These are phyloP conservation scores for Herpetospermum pedunculosum DNA, from an alignment of 306 rosid species.

Conservation along the genomic window DNA sequence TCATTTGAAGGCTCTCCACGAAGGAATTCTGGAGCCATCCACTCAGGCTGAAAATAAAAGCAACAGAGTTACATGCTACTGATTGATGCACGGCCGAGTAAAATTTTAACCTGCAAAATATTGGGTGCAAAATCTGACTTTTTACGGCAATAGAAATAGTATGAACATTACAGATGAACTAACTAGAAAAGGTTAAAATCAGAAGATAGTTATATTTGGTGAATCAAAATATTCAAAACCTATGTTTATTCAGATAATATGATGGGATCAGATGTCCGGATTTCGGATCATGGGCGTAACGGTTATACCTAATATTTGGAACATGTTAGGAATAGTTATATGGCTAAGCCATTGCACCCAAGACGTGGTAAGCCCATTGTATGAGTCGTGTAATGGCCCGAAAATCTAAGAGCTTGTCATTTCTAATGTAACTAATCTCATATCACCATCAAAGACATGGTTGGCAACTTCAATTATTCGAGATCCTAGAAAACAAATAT, in stretches of 20 bases:
- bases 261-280: background rate
- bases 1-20: slow-evolving; percentile 95
- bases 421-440: background rate
- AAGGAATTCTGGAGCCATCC: slow-evolving; percentile 99
- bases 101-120: slow-evolving; percentile 29
- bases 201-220: background rate
- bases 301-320: background rate
- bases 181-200: background rate
- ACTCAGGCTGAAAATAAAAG: slow-evolving; percentile 82
- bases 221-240: slow-evolving; percentile 1
- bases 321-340: background rate
- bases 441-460: background rate
- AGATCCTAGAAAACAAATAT: background rate
- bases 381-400: background rate
- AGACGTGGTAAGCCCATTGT: background rate
- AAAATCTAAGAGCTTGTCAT: background rate
- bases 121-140: slow-evolving; percentile 28
- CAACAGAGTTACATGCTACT: slow-evolving; percentile 31
- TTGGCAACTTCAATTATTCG: background rate
- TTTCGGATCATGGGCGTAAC: background rate
- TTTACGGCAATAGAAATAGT: slow-evolving; percentile 8
- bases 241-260: background rate
- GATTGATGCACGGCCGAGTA: slow-evolving; percentile 25
- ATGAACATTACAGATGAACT: background rate
- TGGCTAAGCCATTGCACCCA: background rate